phyloP scores from a whole-genome alignment of 768 basidiomycete genomes.

The Boletus speciosus region DNA sequence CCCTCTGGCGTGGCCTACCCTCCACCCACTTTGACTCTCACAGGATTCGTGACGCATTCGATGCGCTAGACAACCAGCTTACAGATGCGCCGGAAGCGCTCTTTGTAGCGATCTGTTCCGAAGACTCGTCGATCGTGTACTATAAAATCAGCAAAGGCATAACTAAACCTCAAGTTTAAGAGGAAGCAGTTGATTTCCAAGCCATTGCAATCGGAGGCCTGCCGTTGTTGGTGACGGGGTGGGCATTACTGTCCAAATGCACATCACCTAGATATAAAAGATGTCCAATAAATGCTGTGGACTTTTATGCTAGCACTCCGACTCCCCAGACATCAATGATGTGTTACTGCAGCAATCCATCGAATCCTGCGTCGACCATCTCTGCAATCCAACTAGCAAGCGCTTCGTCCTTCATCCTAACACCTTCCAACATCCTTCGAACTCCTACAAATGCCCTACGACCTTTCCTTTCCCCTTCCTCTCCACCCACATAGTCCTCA shows the following conservation, averaged over 20 bases:
- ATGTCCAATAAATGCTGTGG: not conserved
- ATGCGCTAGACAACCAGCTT: conserved; percentile 34
- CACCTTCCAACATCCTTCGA: conserved; percentile 56
- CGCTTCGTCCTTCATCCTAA: conserved; percentile 62
- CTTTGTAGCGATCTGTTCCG: conserved; percentile 67
- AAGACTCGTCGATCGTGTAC: conserved; percentile 82
- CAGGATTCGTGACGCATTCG: conserved; percentile 61
- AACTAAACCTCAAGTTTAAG: conserved; percentile 63
- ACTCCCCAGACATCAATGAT: not conserved
- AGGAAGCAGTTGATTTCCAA: too few relatives aligned
- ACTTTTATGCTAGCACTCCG: not conserved
- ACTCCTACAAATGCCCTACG: conserved; percentile 66
- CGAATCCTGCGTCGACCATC: conserved; percentile 51
- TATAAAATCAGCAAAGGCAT: conserved; percentile 79
- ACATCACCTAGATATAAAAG: not conserved
- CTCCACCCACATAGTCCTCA: conserved; percentile 40
- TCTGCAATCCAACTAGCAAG: conserved; percentile 58
- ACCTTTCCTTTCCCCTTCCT: conserved; percentile 69
- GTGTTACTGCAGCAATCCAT: conserved; percentile 27
- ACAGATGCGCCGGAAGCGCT: conserved; percentile 39
- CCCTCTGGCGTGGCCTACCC: too few relatives aligned
- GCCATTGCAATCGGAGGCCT: not conserved
- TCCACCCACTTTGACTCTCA: not conserved
- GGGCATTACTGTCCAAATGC: not conserved
- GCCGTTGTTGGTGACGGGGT: not conserved